phyloP scores from a whole-genome alignment of 345 rosid species.

The Toxicodendron radicans region DNA sequence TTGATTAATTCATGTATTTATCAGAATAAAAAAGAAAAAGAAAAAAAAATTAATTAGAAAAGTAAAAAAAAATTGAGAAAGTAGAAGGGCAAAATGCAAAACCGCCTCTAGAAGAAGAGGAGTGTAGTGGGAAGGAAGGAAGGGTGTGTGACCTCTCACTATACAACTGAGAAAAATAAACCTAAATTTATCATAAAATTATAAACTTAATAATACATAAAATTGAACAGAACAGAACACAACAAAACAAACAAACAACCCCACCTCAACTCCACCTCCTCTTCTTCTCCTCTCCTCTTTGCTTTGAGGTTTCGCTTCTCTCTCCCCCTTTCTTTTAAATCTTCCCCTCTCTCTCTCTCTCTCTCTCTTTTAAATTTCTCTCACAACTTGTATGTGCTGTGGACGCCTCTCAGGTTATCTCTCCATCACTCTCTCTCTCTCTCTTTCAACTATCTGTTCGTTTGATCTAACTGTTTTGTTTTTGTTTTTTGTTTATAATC shows the following conservation, averaged over 20 bases:
- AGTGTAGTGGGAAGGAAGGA: too few species aligned
- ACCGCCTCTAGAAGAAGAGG: too few species aligned
- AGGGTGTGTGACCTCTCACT: too few species aligned
- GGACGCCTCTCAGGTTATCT: constrained; percentile 44
- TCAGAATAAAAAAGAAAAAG: too few species aligned
- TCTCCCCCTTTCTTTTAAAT: constrained; percentile 12
- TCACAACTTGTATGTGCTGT: constrained; percentile 13
- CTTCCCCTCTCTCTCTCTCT: neutral
- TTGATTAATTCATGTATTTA: too few species aligned
- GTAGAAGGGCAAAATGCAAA: too few species aligned
- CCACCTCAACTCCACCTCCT: neutral
- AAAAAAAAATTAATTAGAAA: too few species aligned
- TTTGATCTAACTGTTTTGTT: constrained; percentile 32
- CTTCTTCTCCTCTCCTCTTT: constrained; percentile 14
- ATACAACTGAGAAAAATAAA: too few species aligned
- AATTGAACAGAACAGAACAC: neutral
- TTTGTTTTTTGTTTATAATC: neutral
- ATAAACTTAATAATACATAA: neutral
- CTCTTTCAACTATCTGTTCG: neutral
- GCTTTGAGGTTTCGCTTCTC: constrained; percentile 45
- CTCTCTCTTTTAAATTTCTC: constrained; percentile 15
- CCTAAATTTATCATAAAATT: neutral
- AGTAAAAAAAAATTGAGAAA: too few species aligned
- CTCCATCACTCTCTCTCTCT: constrained; percentile 5
- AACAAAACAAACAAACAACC: constrained; percentile 14